Evolutionary conservation across 305 asterid genomes (phyloP).

Genomic region (Andrographis paniculata): DNA sequence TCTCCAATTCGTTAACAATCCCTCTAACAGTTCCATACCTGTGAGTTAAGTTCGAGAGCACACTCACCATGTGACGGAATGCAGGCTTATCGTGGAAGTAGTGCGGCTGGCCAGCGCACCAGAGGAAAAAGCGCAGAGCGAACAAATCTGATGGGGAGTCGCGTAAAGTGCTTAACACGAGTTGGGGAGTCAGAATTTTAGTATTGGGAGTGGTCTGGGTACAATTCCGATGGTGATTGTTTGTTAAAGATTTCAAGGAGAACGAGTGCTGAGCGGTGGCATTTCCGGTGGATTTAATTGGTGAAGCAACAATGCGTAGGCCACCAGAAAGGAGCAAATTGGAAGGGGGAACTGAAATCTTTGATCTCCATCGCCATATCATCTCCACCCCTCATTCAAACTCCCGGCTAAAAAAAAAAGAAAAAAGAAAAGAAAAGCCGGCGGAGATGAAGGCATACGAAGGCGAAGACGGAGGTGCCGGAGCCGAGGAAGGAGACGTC

Average conservation of each 20-base stretch:
- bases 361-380: conserved; percentile 26
- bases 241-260: conserved; percentile 15
- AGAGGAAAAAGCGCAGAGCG: conserved; percentile 49
- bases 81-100: conserved; percentile 52
- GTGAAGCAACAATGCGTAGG: conserved; percentile 26
- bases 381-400: too few relatives aligned
- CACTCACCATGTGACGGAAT: conserved; percentile 46
- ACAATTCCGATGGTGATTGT: conserved; percentile 11
- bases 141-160: conserved; percentile 53
- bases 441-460: too few relatives aligned
- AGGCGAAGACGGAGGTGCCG: too few relatives aligned
- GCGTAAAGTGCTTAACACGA: conserved; percentile 36
- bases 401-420: too few relatives aligned
- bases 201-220: conserved; percentile 11
- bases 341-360: conserved; percentile 4
- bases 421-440: too few relatives aligned
- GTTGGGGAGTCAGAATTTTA: conserved; percentile 29
- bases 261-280: conserved; percentile 6
- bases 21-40: conserved; percentile 34
- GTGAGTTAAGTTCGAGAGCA: conserved; percentile 43
- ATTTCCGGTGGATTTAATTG: conserved; percentile 14
- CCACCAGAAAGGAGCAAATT: conserved; percentile 24
- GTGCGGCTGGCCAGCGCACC: conserved; percentile 71
- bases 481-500: too few relatives aligned
- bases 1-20: conserved; percentile 34